phyloP scores from a whole-genome alignment of 106 monocot species.

The Allium cepa region DNA sequence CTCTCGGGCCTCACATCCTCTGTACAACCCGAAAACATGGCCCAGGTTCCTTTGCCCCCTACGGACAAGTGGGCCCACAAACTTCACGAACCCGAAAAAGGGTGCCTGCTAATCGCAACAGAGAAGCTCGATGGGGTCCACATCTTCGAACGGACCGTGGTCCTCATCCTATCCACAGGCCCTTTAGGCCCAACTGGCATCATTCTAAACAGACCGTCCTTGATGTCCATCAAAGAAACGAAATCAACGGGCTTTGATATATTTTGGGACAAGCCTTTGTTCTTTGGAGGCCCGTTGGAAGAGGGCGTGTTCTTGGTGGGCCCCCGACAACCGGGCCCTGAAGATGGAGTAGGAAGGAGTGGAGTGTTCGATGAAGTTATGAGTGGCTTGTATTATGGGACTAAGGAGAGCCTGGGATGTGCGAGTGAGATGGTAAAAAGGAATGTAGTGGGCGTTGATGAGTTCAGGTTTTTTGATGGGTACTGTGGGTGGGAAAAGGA shows the following conservation, averaged over 20 bases:
- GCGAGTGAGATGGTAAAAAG: conserved; percentile 89
- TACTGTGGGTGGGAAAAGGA: conserved; percentile 81
- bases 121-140: conserved; percentile 84
- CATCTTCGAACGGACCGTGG: conserved; percentile 81
- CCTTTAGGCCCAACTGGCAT: conserved; percentile 49
- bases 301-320: conserved; percentile 57
- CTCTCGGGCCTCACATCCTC: background rate
- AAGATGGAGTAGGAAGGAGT: conserved; percentile 27
- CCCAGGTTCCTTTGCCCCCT: background rate
- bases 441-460: conserved; percentile 38
- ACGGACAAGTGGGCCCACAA: conserved; percentile 68
- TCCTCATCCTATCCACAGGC: conserved; percentile 50
- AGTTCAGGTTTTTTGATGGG: conserved; percentile 89
- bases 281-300: conserved; percentile 82
- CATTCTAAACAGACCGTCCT: conserved; percentile 84
- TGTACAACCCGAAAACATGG: background rate
- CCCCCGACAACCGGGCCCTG: conserved; percentile 3
- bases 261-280: conserved; percentile 63
- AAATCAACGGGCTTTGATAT: conserved; percentile 36
- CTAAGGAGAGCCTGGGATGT: conserved; percentile 75
- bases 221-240: conserved; percentile 92
- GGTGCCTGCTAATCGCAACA: conserved; percentile 77
- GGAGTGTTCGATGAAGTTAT: conserved; percentile 84
- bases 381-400: conserved; percentile 68
- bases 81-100: conserved; percentile 64